A percentile compares a stretch with the other conserved stretches of the same genome.
These are phyloP conservation scores for Hyaloperonospora arabidopsidis DNA, from an alignment of 352 stramenopile genomes.

Conservation along the genomic window DNA sequence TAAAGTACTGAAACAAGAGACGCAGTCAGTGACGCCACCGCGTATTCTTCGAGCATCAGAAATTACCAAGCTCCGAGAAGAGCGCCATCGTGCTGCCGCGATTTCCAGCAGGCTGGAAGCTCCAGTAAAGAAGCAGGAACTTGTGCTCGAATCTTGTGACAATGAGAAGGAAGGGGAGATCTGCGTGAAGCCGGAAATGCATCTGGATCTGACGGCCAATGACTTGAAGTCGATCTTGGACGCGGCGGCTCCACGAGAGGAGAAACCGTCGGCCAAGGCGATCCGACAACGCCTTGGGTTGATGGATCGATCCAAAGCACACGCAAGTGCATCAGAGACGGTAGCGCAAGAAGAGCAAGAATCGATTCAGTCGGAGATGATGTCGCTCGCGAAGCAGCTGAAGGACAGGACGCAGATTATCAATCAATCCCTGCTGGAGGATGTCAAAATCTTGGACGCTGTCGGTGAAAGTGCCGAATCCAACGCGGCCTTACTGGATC, in stretches of 20 bases:
- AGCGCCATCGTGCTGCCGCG: constrained; percentile 6
- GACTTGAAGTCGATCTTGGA: constrained; percentile 65
- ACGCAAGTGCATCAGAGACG: constrained; percentile 32
- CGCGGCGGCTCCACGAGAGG: constrained; percentile 17
- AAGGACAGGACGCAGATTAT: constrained; percentile 70
- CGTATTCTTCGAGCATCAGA: constrained; percentile 29
- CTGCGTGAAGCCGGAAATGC: constrained; percentile 13
- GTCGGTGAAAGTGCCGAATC: constrained; percentile 64
- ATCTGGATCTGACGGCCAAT: constrained; percentile 31
- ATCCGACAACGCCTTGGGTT: constrained; percentile 55
- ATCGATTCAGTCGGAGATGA: constrained; percentile 66
- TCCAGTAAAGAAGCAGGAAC: not conserved
- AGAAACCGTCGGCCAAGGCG: constrained; percentile 48
- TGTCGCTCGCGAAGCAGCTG: constrained; percentile 57
- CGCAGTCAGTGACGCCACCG: not conserved
- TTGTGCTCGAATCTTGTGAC: not conserved
- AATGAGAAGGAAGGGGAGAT: constrained; percentile 3
- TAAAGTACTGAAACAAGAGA: constrained; percentile 7
- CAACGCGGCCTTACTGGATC: constrained; percentile 50
- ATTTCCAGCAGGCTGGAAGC: not conserved
- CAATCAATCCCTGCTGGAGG: constrained; percentile 59
- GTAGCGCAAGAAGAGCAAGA: constrained; percentile 57
- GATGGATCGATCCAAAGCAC: constrained; percentile 26
- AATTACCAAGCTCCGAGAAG: constrained; percentile 17
- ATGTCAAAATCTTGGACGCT: constrained; percentile 68